Percentiles rank a stretch among this genome's conserved stretches.
Evolutionary conservation across 441 rosid genomes (phyloP).

Genomic region (Breynia disticha): DNA sequence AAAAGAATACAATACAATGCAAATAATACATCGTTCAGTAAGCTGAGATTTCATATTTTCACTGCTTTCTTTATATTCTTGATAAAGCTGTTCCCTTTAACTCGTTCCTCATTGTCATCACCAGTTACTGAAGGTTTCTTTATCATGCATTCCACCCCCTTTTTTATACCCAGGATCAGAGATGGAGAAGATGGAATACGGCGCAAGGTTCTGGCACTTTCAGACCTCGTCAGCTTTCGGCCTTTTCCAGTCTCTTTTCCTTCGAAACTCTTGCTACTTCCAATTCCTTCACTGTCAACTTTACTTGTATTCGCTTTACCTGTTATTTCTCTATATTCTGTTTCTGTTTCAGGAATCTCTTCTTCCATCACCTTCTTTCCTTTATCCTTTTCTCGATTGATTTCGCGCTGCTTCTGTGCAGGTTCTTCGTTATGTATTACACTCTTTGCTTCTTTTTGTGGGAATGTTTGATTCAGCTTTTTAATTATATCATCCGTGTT

Average conservation of each 20-base stretch:
- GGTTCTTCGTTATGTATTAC: slow-evolving; percentile 5
- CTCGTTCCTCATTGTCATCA: slow-evolving; percentile 37
- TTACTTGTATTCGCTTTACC: slow-evolving; percentile 6
- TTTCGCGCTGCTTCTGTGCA: slow-evolving; percentile 12
- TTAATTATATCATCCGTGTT: slow-evolving; percentile 41
- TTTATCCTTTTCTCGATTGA: slow-evolving; percentile 10
- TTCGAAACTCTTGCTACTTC: slow-evolving; percentile 33
- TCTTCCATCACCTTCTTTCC: slow-evolving; percentile 13
- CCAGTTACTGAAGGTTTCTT: slow-evolving; percentile 57
- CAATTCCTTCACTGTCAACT: slow-evolving; percentile 18
- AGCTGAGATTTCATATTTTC: slow-evolving; percentile 28
- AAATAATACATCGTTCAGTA: not conserved
- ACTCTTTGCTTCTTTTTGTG: slow-evolving; percentile 26
- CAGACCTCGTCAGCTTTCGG: slow-evolving; percentile 50
- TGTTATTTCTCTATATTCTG: slow-evolving; percentile 8
- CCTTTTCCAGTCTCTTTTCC: slow-evolving; percentile 38
- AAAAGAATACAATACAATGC: not conserved
- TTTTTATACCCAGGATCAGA: slow-evolving; percentile 55
- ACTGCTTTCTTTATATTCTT: slow-evolving; percentile 57
- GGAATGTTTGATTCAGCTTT: slow-evolving; percentile 49
- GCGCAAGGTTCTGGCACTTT: slow-evolving; percentile 66
- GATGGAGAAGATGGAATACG: slow-evolving; percentile 90
- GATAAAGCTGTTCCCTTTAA: slow-evolving; percentile 47
- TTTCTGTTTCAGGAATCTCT: slow-evolving; percentile 21
- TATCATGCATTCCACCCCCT: slow-evolving; percentile 73